Conservation (phyloP, 306 rosid genomes). For the Quercus suber region DNA sequence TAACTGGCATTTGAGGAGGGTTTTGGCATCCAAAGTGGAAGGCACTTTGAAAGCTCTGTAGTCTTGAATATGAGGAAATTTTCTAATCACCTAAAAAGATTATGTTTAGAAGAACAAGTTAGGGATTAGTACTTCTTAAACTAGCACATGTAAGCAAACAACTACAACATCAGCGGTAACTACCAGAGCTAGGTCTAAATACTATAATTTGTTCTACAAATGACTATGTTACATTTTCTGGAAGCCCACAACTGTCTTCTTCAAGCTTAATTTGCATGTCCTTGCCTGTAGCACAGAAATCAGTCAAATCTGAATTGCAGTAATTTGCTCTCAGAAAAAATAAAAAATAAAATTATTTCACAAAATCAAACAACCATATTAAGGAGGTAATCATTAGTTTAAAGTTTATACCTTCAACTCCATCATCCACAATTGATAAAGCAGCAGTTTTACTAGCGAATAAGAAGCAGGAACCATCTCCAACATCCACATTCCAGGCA, state of each 20-base stretch:
- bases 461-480: conserved; percentile 46
- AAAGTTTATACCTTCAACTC: conserved; percentile 52
- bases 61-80: conserved; percentile 76
- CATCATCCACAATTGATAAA: conserved; percentile 41
- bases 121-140: conserved; percentile 1
- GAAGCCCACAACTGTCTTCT: conserved; percentile 62
- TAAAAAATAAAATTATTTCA: background rate
- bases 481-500: conserved; percentile 79
- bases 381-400: background rate
- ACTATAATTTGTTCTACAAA: background rate
- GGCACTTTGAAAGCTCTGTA: conserved; percentile 63
- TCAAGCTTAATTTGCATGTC: conserved; percentile 73
- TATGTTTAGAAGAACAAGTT: background rate
- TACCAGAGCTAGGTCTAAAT: conserved; percentile 10
- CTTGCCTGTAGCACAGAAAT: conserved; percentile 49
- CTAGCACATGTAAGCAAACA: conserved; percentile 8
- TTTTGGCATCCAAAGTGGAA: conserved; percentile 44
- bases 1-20: conserved; percentile 74
- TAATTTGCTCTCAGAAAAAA: conserved; percentile 12
- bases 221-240: conserved; percentile 42
- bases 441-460: conserved; percentile 62
- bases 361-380: background rate
- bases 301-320: conserved; percentile 14
- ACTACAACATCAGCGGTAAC: conserved; percentile 2
- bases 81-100: conserved; percentile 64